Evolutionary conservation across 2,329 filamentous ascomycete genomes (phyloP).

Genomic region (Calonectria hawksworthii): DNA sequence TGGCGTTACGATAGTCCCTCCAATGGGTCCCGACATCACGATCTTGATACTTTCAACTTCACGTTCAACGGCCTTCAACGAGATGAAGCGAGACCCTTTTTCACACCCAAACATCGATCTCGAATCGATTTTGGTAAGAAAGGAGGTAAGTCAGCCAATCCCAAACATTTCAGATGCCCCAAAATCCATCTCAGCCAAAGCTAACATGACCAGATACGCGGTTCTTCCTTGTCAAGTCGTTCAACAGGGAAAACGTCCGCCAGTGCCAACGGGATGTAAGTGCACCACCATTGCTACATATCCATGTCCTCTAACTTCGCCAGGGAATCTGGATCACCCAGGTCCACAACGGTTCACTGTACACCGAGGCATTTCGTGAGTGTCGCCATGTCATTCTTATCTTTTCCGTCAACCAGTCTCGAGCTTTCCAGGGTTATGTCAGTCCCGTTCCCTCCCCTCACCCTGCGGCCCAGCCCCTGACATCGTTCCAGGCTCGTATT

Average conservation of each 20-base stretch:
- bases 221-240: conserved; percentile 4
- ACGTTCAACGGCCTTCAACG: neutral
- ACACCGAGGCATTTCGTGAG: neutral
- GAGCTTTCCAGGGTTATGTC: conserved; percentile 2
- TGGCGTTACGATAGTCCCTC: neutral
- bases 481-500: neutral
- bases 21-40: neutral
- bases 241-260: neutral
- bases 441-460: neutral
- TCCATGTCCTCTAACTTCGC: neutral
- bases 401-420: neutral
- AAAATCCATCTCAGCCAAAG: neutral
- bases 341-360: neutral
- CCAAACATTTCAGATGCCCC: neutral
- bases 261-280: neutral
- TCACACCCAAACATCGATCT: neutral
- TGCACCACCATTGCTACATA: neutral
- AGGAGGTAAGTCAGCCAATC: neutral
- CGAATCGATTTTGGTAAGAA: neutral
- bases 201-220: neutral
- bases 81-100: neutral
- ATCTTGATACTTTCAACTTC: neutral
- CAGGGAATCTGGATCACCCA: conserved; percentile 4
- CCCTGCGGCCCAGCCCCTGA: neutral
- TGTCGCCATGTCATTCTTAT: neutral